Conservation (phyloP, 1,284 basidiomycete genomes). For the Naganishia albida region DNA sequence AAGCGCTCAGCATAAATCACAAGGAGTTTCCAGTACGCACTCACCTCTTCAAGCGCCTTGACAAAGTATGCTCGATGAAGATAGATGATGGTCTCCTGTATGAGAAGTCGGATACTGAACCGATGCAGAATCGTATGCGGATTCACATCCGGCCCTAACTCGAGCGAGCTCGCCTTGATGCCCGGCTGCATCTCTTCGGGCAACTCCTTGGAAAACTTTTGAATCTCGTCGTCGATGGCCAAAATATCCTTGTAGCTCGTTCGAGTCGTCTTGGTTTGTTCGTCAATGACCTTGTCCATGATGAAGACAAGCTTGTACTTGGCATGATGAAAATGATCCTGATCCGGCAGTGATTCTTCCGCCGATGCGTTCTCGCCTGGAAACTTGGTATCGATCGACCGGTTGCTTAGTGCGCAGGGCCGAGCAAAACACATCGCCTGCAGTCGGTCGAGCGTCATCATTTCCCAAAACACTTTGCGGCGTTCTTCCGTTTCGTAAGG, state of each 20-base stretch:
- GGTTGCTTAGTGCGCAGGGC: conserved; percentile 45
- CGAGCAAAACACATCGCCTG: conserved; percentile 52
- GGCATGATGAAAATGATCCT: conserved; percentile 43
- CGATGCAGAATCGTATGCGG: conserved; percentile 52
- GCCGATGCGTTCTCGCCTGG: conserved; percentile 36
- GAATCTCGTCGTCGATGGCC: conserved; percentile 47
- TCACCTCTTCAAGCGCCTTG: conserved; percentile 57
- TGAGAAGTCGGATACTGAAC: conserved; percentile 48
- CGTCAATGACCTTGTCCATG: conserved; percentile 51
- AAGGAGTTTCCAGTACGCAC: conserved; percentile 40
- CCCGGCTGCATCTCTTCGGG: conserved; percentile 45
- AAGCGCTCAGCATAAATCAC: not conserved
- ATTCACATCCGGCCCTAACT: conserved; percentile 43
- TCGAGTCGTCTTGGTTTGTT: conserved; percentile 49
- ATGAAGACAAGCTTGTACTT: conserved; percentile 45
- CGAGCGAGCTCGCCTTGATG: conserved; percentile 44
- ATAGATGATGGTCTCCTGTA: conserved; percentile 48
- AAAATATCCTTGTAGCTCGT: conserved; percentile 42
- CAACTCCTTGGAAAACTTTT: conserved; percentile 44
- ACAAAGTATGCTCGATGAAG: conserved; percentile 50
- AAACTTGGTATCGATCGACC: conserved; percentile 46
- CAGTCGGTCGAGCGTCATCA: conserved; percentile 50
- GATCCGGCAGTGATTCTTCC: conserved; percentile 37
- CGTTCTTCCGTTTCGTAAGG: conserved; percentile 48
- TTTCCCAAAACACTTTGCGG: conserved; percentile 52